These are phyloP conservation scores for Globisporangium paroecandrum DNA, from an alignment of 352 stramenopile species.

Conservation along the genomic window DNA sequence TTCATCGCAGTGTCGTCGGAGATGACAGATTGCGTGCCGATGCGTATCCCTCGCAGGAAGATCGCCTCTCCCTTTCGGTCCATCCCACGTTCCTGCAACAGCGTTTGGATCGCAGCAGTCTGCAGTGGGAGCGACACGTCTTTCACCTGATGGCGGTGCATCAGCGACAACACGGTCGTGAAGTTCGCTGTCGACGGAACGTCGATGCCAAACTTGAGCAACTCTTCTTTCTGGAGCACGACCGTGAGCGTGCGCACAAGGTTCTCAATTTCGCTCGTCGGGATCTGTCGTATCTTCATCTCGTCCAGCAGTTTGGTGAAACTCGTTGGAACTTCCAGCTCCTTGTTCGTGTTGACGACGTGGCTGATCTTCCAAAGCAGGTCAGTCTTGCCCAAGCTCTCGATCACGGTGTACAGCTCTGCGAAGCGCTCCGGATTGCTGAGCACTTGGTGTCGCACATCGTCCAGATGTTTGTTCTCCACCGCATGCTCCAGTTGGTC, in stretches of 20 bases:
- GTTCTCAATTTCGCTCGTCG: constrained; percentile 56
- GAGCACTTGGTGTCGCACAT: constrained; percentile 24
- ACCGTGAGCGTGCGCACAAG: constrained; percentile 51
- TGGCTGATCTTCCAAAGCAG: constrained; percentile 76
- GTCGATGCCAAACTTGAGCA: constrained; percentile 34
- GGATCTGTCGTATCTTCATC: constrained; percentile 52
- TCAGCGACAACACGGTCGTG: constrained; percentile 42
- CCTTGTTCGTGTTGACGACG: constrained; percentile 50
- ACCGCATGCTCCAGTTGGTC: constrained; percentile 45
- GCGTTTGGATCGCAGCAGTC: constrained; percentile 35
- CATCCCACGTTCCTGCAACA: constrained; percentile 49
- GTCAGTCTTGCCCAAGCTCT: constrained; percentile 65
- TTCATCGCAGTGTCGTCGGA: constrained; percentile 12
- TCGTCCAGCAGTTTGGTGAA: constrained; percentile 43
- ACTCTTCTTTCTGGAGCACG: constrained; percentile 58
- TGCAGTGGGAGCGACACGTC: constrained; percentile 46
- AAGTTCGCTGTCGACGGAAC: constrained; percentile 50
- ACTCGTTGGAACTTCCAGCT: constrained; percentile 47
- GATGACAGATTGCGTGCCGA: constrained; percentile 44
- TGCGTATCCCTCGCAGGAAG: constrained; percentile 54
- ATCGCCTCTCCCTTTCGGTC: constrained; percentile 61
- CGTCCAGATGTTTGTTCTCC: constrained; percentile 28
- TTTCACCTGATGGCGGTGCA: constrained; percentile 53
- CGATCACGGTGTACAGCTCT: constrained; percentile 58
- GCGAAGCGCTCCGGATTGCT: constrained; percentile 65